Base-by-base conservation (phyloP, 2,329 filamentous ascomycete species). In the Microsporum ferrugineum region DNA sequence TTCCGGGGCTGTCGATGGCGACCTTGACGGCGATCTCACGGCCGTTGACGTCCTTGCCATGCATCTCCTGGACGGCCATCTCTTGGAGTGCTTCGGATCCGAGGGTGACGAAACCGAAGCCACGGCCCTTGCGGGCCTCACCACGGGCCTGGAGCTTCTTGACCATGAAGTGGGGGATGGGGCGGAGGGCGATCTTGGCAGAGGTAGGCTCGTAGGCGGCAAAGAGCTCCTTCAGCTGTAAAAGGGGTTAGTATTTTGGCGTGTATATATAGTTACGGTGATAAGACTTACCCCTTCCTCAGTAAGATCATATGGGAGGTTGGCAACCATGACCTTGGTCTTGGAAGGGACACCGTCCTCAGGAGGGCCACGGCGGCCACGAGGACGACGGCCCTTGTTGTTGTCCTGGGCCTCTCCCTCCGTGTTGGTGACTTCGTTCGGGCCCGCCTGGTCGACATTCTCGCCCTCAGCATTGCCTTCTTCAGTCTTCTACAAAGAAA, bases 261-360 rank as follows among this genome's bases (percentile, higher is more conserved):
- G 27, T 38, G 8, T 23, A 27, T 39, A 31, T 8, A 23, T 39
- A 33, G 49, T 2, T 8, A 5, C 66, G 57, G 17, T 39, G 57
- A 63, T 60, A 73, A 3, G 17, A 57, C 82, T 68, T 79, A 95
- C 92, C 86, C 92, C 95, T 72, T 97, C 91, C 81, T 99, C 94
- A 71, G 88, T 92, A 76, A 97, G 84, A 80, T 99, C 92, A 74
- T 99, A 99, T 59, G 94, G 94, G 65, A 99, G 85, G 82, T 99
- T 99, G 73, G 94, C 94, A 72, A 99, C 94, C 94, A 99, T 99
- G 79, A 99, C 90, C 88, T 99, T 99, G 78, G 89, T 97, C 87
- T 96, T 96, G 78, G 92, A 97, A 67, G 94, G 88, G 72, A 99
- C 89, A 69, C 94, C 94, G 75, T 99, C 92, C 77, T 95, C 92